These are phyloP conservation scores for Trichocladium antarcticum DNA, from an alignment of 495 filamentous ascomycete genomes.

Conservation along the genomic window DNA sequence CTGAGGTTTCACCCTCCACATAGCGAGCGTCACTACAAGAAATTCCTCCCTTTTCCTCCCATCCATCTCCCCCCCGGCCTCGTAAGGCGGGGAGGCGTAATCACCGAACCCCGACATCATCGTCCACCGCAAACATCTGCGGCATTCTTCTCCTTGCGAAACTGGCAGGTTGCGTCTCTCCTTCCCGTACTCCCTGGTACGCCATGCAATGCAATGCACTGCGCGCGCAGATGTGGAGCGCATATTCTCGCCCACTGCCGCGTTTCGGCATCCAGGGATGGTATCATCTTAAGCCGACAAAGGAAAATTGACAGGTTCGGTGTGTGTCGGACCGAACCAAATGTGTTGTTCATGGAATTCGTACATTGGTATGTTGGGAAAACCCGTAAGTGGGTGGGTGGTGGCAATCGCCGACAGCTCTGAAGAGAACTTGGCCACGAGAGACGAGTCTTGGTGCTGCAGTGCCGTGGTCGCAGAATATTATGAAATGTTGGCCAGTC, in stretches of 20 bases:
- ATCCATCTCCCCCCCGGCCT: slow-evolving; percentile 2
- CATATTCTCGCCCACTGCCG: slow-evolving; percentile 4
- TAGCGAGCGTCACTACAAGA: not conserved
- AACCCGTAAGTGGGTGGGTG: slow-evolving; percentile 10
- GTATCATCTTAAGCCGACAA: slow-evolving; percentile 8
- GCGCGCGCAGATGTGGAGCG: slow-evolving; percentile 1
- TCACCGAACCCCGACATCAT: slow-evolving; percentile 4
- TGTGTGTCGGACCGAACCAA: slow-evolving; percentile 18
- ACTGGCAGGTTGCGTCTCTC: not conserved
- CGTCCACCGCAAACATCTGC: not conserved
- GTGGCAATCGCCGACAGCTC: slow-evolving; percentile 6
- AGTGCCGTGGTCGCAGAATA: slow-evolving; percentile 8
- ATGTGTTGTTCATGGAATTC: slow-evolving; percentile 6
- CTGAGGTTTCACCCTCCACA: not conserved
- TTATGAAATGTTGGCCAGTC: slow-evolving; percentile 8
- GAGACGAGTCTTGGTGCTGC: slow-evolving; percentile 2
- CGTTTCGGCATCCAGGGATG: slow-evolving; percentile 1
- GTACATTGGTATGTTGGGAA: slow-evolving; percentile 7
- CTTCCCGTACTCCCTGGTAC: not conserved
- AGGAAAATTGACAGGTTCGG: slow-evolving; percentile 10
- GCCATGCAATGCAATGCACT: slow-evolving; percentile 15
- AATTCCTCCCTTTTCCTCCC: not conserved
- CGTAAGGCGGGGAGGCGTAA: slow-evolving; percentile 1
- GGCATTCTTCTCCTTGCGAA: not conserved
- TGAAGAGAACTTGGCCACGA: not conserved